Evolutionary conservation across 805 yeast species (phyloP).

Genomic region (Ogataea trehalophila): DNA sequence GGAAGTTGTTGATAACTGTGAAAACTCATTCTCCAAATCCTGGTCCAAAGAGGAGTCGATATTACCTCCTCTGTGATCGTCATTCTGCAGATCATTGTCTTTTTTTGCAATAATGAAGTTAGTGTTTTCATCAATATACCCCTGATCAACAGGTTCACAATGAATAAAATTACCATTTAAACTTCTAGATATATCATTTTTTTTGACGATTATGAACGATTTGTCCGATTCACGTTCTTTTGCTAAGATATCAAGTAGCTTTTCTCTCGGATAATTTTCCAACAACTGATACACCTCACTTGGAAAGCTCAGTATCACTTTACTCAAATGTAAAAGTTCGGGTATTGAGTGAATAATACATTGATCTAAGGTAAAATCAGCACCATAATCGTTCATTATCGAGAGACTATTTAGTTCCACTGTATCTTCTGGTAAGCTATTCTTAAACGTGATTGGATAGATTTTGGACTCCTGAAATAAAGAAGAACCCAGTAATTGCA

Average conservation of each 20-base stretch:
- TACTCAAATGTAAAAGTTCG: slow-evolving; percentile 30
- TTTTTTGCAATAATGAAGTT: slow-evolving; percentile 48
- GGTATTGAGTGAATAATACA: slow-evolving; percentile 34
- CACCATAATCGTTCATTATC: slow-evolving; percentile 30
- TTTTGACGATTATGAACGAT: slow-evolving; percentile 28
- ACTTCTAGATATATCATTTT: slow-evolving; percentile 38
- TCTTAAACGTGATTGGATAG: slow-evolving; percentile 31
- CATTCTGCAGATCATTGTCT: not conserved
- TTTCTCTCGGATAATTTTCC: slow-evolving; percentile 30
- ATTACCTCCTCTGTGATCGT: not conserved
- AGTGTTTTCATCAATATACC: slow-evolving; percentile 43
- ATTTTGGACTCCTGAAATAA: slow-evolving; percentile 27
- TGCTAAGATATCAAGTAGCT: slow-evolving; percentile 32
- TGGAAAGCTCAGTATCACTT: slow-evolving; percentile 39
- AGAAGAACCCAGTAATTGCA: slow-evolving; percentile 22
- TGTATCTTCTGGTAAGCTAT: slow-evolving; percentile 22
- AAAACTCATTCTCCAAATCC: slow-evolving; percentile 7
- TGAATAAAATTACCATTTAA: slow-evolving; percentile 49
- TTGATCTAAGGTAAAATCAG: slow-evolving; percentile 38
- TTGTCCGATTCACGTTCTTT: slow-evolving; percentile 27
- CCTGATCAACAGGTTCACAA: slow-evolving; percentile 75
- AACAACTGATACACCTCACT: slow-evolving; percentile 42
- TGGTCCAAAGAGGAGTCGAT: slow-evolving; percentile 5
- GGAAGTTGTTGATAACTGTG: slow-evolving; percentile 6
- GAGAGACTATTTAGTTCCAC: slow-evolving; percentile 38